Conservation (phyloP, 768 basidiomycete genomes). For the Postia placenta region DNA sequence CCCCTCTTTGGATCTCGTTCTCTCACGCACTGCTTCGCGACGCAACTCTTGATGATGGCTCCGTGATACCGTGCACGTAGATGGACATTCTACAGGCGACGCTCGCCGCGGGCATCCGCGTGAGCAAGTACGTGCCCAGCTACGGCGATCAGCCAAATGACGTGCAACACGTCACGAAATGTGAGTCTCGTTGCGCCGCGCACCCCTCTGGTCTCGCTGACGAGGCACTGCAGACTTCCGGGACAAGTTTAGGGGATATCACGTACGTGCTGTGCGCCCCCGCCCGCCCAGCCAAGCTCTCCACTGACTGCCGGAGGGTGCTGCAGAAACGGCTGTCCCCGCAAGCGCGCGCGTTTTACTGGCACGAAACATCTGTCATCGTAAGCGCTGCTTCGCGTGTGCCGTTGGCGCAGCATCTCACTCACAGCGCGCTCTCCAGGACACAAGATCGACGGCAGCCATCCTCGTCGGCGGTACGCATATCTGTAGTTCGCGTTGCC, state of each 20-base stretch:
- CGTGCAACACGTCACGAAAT: slow-evolving; percentile 51
- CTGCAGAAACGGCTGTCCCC: slow-evolving; percentile 52
- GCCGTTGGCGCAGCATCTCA: not conserved
- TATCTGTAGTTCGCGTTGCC: not conserved
- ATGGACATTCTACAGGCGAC: slow-evolving; percentile 55
- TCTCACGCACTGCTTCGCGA: too few relatives aligned
- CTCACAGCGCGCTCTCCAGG: slow-evolving; percentile 18
- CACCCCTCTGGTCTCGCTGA: not conserved
- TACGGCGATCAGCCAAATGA: slow-evolving; percentile 58
- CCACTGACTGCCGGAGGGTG: not conserved
- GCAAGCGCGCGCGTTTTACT: slow-evolving; percentile 52
- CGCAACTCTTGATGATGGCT: not conserved
- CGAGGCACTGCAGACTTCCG: slow-evolving; percentile 45
- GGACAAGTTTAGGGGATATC: slow-evolving; percentile 60
- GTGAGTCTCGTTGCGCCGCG: slow-evolving; percentile 33
- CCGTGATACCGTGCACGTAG: slow-evolving; percentile 15
- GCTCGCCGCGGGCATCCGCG: slow-evolving; percentile 47
- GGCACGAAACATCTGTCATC: slow-evolving; percentile 66
- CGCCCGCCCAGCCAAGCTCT: too few relatives aligned
- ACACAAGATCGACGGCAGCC: slow-evolving; percentile 31
- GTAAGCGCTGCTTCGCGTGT: slow-evolving; percentile 32
- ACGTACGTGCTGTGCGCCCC: slow-evolving; percentile 46
- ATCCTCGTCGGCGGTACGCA: slow-evolving; percentile 29
- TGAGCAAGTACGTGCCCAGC: slow-evolving; percentile 55
- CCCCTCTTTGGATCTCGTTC: too few relatives aligned